Evolutionary conservation across 1,284 basidiomycete genomes (phyloP).

Genomic region (Marasmius tenuissimus): DNA sequence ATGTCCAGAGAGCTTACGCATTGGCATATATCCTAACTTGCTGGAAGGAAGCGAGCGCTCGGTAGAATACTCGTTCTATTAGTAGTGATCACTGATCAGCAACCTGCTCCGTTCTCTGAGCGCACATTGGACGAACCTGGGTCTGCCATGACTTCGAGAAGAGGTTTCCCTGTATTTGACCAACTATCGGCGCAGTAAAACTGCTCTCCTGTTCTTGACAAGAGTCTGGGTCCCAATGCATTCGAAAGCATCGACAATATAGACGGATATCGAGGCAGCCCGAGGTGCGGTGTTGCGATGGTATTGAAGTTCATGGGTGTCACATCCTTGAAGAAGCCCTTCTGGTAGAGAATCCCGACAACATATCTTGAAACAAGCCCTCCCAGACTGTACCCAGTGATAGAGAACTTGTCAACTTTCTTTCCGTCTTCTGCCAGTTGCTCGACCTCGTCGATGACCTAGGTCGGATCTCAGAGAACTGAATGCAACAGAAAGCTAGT

Average conservation of each 20-base stretch:
- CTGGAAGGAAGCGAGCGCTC: conserved; percentile 59
- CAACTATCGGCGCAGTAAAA: conserved; percentile 63
- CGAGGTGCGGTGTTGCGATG: conserved; percentile 69
- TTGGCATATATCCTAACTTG: conserved; percentile 71
- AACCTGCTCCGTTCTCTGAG: background rate
- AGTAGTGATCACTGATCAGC: conserved; percentile 8
- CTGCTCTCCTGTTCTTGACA: conserved; percentile 72
- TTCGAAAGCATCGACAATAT: conserved; percentile 45
- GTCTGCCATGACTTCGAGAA: conserved; percentile 73
- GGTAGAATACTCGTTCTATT: conserved; percentile 61
- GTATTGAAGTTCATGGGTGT: conserved; percentile 66
- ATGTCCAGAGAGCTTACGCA: conserved; percentile 36
- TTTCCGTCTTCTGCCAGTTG: conserved; percentile 39
- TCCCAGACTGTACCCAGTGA: conserved; percentile 68
- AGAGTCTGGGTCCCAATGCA: conserved; percentile 54
- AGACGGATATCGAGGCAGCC: conserved; percentile 45
- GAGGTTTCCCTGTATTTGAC: conserved; percentile 51
- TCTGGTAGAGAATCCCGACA: conserved; percentile 55
- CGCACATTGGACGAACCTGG: conserved; percentile 37
- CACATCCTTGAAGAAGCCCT: conserved; percentile 54
- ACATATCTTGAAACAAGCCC: conserved; percentile 68
- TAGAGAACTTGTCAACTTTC: conserved; percentile 53
- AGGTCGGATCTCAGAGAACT: background rate
- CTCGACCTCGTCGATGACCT: conserved; percentile 16
- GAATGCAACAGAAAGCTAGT: background rate